A percentile compares a stretch with the other conserved stretches of the same genome.
phyloP scores from a whole-genome alignment of 257 asterid genomes.

The Solanum chiquidenum region DNA sequence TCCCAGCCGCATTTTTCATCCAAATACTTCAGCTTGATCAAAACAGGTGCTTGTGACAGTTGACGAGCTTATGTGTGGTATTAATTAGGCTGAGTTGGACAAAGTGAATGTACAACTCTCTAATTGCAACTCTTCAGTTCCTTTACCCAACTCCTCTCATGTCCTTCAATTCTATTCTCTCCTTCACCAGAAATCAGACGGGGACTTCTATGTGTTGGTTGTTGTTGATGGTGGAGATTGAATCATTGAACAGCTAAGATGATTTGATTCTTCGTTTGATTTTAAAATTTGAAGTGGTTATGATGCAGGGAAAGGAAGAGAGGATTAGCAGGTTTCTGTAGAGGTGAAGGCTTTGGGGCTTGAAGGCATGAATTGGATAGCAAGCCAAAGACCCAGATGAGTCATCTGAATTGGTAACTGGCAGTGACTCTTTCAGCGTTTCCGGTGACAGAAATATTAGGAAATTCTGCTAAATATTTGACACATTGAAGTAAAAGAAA shows the following conservation, averaged over 20 bases:
- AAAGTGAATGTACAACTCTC: neutral
- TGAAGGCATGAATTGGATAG: conserved; percentile 12
- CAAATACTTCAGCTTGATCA: neutral
- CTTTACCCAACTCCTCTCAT: neutral
- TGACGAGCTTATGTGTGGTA: neutral
- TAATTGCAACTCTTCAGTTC: neutral
- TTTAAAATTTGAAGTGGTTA: neutral
- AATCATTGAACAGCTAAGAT: conserved; percentile 26
- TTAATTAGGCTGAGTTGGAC: neutral
- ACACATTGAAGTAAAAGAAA: neutral
- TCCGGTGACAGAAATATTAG: neutral
- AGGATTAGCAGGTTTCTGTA: conserved; percentile 10
- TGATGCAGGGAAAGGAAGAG: conserved; percentile 13
- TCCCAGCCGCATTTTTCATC: neutral
- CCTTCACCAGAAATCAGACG: neutral
- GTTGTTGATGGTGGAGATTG: conserved; percentile 23
- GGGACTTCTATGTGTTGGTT: neutral
- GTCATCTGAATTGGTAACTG: neutral
- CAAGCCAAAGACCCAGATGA: neutral
- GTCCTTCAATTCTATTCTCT: neutral
- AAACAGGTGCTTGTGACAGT: neutral
- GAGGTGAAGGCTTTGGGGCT: conserved; percentile 2
- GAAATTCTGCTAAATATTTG: neutral
- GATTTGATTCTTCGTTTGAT: conserved; percentile 17
- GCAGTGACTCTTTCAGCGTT: neutral